Conservation (phyloP, 305 asterid species). For the Ajuga reptans region DNA sequence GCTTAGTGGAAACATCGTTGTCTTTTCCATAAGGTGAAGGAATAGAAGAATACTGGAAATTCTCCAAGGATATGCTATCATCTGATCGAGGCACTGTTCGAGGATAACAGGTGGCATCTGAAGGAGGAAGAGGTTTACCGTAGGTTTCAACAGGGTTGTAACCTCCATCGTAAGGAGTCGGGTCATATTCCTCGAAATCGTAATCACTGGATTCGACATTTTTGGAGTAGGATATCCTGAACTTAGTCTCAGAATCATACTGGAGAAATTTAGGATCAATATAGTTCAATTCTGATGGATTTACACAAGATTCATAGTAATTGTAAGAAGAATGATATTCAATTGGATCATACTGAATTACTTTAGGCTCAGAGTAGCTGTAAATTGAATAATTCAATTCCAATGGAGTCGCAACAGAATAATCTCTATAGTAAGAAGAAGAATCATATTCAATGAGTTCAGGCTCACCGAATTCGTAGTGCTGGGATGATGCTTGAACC, state of each 20-base stretch:
- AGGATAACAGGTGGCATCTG: slow-evolving; percentile 58
- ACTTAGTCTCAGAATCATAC: slow-evolving; percentile 31
- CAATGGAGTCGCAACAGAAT: slow-evolving; percentile 16
- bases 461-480: slow-evolving; percentile 21
- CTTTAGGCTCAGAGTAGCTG: slow-evolving; percentile 22
- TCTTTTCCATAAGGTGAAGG: slow-evolving; percentile 42
- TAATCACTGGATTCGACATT: slow-evolving; percentile 28
- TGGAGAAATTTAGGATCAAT: slow-evolving; percentile 31
- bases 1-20: background rate
- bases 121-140: slow-evolving; percentile 75
- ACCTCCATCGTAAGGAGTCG: slow-evolving; percentile 74
- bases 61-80: slow-evolving; percentile 7
- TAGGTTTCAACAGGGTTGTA: slow-evolving; percentile 46
- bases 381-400: slow-evolving; percentile 26
- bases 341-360: slow-evolving; percentile 12
- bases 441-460: background rate
- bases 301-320: slow-evolving; percentile 14
- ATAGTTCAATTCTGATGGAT: slow-evolving; percentile 22
- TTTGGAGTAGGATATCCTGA: slow-evolving; percentile 29
- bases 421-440: slow-evolving; percentile 9
- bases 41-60: slow-evolving; percentile 32
- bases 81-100: slow-evolving; percentile 28
- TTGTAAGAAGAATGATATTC: slow-evolving; percentile 14
- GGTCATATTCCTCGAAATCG: slow-evolving; percentile 55
- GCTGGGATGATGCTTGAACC: background rate